Percentiles rank a stretch among this genome's conserved stretches.
Conservation (phyloP, 345 rosid genomes). For the Dimocarpus longan region DNA sequence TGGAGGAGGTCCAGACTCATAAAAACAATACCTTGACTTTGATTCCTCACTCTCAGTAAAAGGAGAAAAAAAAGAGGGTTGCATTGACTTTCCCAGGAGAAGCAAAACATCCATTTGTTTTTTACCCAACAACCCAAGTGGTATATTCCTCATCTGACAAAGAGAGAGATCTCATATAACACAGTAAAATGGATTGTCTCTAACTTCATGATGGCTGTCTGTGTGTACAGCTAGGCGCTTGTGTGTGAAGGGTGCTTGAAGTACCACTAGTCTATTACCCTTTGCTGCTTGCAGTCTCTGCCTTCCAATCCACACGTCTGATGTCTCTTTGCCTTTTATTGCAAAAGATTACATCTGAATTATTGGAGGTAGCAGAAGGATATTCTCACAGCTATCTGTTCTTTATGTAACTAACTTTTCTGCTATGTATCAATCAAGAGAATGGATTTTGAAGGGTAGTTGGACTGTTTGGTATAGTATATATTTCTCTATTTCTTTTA, state of each 20-base stretch:
- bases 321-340: background rate
- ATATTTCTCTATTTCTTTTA: background rate
- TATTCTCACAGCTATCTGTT: background rate
- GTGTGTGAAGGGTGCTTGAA: background rate
- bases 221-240: background rate
- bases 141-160: constrained; percentile 8
- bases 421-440: background rate
- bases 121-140: background rate
- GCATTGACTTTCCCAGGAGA: constrained; percentile 18
- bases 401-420: constrained; percentile 4
- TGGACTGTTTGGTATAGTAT: background rate
- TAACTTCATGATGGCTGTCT: constrained; percentile 10
- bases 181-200: background rate
- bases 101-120: background rate
- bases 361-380: constrained; percentile 11
- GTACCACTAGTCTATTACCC: too few species aligned
- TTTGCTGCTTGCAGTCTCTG: too few species aligned
- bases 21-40: constrained; percentile 11
- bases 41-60: background rate
- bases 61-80: background rate
- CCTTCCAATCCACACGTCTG: background rate
- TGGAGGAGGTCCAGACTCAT: background rate
- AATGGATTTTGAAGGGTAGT: constrained; percentile 1
- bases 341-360: background rate
- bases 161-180: background rate